A percentile compares a stretch with the other conserved stretches of the same genome.
Evolutionary conservation across 805 yeast species (phyloP).

Genomic region (Nakazawaea holstii): DNA sequence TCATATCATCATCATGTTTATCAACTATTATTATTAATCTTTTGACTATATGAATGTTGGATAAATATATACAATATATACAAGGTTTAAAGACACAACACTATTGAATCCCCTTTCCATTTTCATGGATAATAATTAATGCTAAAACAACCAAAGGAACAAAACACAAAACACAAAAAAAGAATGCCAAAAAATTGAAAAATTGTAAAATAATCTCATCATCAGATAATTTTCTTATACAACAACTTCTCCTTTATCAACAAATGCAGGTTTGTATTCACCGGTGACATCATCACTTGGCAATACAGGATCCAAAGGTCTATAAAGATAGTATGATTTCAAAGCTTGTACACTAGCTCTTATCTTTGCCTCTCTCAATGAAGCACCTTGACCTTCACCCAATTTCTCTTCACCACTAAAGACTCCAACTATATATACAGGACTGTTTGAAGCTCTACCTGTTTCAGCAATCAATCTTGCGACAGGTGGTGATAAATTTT

Average conservation of each 20-base stretch:
- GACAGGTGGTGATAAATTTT: slow-evolving; percentile 67
- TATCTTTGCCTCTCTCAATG: slow-evolving; percentile 85
- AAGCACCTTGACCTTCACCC: slow-evolving; percentile 93
- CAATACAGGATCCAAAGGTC: slow-evolving; percentile 58
- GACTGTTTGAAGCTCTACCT: slow-evolving; percentile 79
- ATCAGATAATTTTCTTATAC: slow-evolving; percentile 5
- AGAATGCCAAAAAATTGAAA: background rate
- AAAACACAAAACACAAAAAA: background rate
- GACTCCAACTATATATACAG: slow-evolving; percentile 88
- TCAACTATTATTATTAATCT: too few species aligned
- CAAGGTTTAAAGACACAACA: too few species aligned
- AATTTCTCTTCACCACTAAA: slow-evolving; percentile 77
- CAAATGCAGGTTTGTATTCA: slow-evolving; percentile 28
- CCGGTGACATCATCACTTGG: slow-evolving; percentile 48
- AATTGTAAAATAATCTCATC: background rate
- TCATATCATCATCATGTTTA: too few species aligned
- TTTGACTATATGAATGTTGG: too few species aligned
- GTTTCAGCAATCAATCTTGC: slow-evolving; percentile 87
- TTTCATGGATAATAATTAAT: too few species aligned
- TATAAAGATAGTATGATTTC: slow-evolving; percentile 87
- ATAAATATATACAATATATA: too few species aligned
- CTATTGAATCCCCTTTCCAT: too few species aligned
- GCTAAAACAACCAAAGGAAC: too few species aligned
- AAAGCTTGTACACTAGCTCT: slow-evolving; percentile 89
- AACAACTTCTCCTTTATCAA: slow-evolving; percentile 31